Conservation (phyloP, 129 eudicot species). For the Saposhnikovia divaricata region DNA sequence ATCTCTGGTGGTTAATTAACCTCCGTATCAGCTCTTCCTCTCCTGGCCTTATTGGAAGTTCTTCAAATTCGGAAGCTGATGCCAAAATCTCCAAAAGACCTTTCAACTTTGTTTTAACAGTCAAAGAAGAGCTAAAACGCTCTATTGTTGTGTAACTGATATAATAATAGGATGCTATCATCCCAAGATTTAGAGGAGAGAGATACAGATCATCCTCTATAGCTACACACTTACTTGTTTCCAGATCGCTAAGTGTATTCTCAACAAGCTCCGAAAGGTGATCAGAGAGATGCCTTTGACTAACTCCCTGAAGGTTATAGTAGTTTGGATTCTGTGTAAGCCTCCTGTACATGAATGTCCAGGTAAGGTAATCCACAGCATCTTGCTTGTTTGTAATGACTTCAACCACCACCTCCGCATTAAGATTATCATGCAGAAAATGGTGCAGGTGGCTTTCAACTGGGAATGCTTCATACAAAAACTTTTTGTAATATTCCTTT, state of each 20-base stretch:
- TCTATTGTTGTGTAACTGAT: constrained; percentile 84
- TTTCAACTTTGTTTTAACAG: constrained; percentile 66
- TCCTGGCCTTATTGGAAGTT: constrained; percentile 64
- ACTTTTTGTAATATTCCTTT: constrained; percentile 78
- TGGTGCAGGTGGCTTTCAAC: constrained; percentile 94
- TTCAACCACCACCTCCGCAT: constrained; percentile 78
- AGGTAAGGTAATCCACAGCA: constrained; percentile 85
- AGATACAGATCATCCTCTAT: constrained; percentile 55
- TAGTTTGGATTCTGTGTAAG: constrained; percentile 88
- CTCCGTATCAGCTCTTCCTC: constrained; percentile 66
- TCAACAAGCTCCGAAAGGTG: constrained; percentile 87
- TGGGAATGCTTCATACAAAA: constrained; percentile 75
- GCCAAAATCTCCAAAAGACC: constrained; percentile 81
- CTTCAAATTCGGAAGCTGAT: constrained; percentile 79
- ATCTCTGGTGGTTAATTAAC: constrained; percentile 58
- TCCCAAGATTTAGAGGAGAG: constrained; percentile 76
- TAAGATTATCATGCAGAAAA: constrained; percentile 67
- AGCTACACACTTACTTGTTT: constrained; percentile 67
- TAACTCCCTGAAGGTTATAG: constrained; percentile 89
- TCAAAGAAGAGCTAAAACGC: constrained; percentile 64
- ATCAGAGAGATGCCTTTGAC: constrained; percentile 83
- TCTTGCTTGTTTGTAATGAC: constrained; percentile 79
- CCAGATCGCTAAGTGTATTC: constrained; percentile 65
- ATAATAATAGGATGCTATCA: constrained; percentile 79
- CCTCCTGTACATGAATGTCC: constrained; percentile 93